Evolutionary conservation across 148 eudicot genomes (phyloP).

Genomic region (Rhododendron mucronatum): DNA sequence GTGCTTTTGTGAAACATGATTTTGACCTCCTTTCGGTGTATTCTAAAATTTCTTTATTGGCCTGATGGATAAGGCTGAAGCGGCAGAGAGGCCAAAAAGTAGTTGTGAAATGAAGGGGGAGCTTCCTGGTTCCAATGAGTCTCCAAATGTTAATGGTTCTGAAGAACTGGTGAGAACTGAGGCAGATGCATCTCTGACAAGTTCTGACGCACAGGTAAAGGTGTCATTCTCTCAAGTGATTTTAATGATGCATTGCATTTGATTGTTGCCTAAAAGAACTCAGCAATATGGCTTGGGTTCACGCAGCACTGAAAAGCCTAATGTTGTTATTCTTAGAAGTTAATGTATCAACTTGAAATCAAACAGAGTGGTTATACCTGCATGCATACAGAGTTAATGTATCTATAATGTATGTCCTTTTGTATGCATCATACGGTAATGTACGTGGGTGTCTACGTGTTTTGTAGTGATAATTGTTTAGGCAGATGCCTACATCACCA

Average conservation of each 20-base stretch:
- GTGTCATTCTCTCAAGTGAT: neutral
- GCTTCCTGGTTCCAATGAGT: conserved; percentile 33
- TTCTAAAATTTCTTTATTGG: conserved; percentile 7
- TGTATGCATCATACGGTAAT: neutral
- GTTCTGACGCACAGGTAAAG: conserved; percentile 36
- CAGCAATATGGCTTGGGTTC: neutral
- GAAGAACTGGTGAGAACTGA: conserved; percentile 24
- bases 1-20: neutral
- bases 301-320: neutral
- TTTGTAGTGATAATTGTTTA: neutral
- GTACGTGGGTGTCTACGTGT: neutral
- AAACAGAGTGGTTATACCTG: neutral
- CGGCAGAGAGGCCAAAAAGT: conserved; percentile 33
- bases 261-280: neutral
- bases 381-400: neutral
- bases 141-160: conserved; percentile 28
- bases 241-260: neutral
- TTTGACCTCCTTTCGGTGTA: neutral
- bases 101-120: conserved; percentile 25
- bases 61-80: conserved; percentile 52
- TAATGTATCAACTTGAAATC: conserved; percentile 1
- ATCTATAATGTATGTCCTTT: neutral
- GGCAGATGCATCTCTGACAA: conserved; percentile 20
- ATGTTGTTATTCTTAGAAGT: neutral
- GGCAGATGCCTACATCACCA: neutral